These are phyloP conservation scores for Talaromyces atroroseus DNA, from an alignment of 2,329 filamentous ascomycete species.

Conservation along the genomic window DNA sequence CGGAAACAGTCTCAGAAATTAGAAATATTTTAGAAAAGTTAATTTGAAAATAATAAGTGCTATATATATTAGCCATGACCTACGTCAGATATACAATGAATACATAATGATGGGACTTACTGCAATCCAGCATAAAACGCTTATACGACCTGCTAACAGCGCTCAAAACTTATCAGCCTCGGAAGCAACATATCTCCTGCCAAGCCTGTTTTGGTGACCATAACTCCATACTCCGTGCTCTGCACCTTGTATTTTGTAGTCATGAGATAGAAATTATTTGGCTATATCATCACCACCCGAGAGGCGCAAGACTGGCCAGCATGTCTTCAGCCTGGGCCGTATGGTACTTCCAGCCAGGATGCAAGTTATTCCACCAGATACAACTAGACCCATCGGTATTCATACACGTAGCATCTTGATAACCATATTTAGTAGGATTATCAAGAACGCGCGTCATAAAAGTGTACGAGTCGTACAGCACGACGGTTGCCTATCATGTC, in stretches of 20 bases:
- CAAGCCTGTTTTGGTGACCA: no score
- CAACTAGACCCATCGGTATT: constrained; percentile 13
- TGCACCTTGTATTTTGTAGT: background rate
- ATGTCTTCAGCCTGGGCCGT: constrained; percentile 10
- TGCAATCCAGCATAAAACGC: no score
- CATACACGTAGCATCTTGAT: constrained; percentile 11
- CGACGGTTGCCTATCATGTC: constrained; percentile 6
- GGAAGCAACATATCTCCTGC: no score
- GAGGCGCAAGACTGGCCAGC: constrained; percentile 8
- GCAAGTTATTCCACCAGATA: constrained; percentile 15
- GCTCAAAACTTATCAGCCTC: no score
- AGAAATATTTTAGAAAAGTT: no score
- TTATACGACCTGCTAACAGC: no score
- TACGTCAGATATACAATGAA: no score
- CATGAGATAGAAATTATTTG: background rate
- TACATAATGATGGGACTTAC: no score
- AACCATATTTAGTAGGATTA: constrained; percentile 12
- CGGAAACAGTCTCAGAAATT: no score
- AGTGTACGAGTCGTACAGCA: constrained; percentile 12
- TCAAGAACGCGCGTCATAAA: constrained; percentile 16
- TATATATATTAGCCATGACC: no score
- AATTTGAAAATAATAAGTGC: no score
- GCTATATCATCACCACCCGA: constrained; percentile 8
- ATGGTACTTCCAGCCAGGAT: constrained; percentile 14
- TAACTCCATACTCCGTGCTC: background rate